Evolutionary conservation across 345 rosid genomes (phyloP), one percentile per base, ranked within the genome.

Genomic region (Combretum micranthum): DNA sequence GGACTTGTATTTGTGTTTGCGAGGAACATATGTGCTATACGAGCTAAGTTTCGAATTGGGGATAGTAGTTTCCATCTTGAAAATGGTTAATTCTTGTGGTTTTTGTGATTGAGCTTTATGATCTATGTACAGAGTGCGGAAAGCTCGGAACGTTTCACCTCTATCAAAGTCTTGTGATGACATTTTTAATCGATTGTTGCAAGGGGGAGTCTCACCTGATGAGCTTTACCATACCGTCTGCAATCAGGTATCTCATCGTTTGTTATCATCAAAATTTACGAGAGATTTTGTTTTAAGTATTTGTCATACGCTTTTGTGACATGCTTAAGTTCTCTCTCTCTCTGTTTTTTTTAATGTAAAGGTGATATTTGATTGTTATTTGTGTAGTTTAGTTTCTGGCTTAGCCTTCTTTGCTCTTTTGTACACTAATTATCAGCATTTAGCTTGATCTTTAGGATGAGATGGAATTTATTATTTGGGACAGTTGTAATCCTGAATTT

Each of bases 81-180:
- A 46, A 17, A 46, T 46, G n/a, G 5, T 46, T 46, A 46, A 15
- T 46, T 46, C 13, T 46, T 46, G 16, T 46, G 49, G 49, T 14
- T 55, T 19, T 48, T 44, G 22, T 26, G 43, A 52, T 15, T 42
- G 22, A 37, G 20, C 14, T 13, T 18, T 20, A 7, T 19, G 22
- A 19, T 20, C 5, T 44, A 50, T 47, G 21, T 74, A 69, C 85
- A 92, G 98, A 75, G 91, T 86, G 56, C 88, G 89, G 51, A 86
- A 77, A 77, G 72, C 80, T 25, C 60, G 78, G 50, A 72, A 71
- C 54, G 69, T 70, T 55, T 50, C 80, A 26, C 83, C 73, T 64
- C 72, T 82, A 55, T 83, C 97, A 25, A 92, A 77, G 74, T 92
- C 99, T n/a, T 86, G 97, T 25, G 96, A 92, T 63, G 97, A 89